These are phyloP conservation scores for Zalerion maritima DNA, from an alignment of 495 filamentous ascomycete species.

Conservation along the genomic window DNA sequence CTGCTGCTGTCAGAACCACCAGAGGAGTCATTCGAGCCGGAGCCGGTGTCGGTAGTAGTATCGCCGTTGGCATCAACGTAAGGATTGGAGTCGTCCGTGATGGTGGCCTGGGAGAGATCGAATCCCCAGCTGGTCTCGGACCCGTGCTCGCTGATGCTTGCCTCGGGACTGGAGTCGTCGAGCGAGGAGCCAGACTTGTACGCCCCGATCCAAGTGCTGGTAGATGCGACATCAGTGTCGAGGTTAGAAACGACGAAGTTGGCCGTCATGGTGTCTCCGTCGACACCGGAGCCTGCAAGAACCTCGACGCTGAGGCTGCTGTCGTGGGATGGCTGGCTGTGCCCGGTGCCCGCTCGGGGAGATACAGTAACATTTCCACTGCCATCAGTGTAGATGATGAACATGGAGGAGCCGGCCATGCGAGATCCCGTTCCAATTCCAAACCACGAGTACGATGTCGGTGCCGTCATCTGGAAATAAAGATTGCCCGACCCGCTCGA, in stretches of 20 bases:
- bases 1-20: slow-evolving; percentile 6
- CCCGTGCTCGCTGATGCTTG: slow-evolving; percentile 45
- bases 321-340: slow-evolving; percentile 40
- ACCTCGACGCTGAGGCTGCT: slow-evolving; percentile 33
- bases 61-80: slow-evolving; percentile 23
- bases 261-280: slow-evolving; percentile 41
- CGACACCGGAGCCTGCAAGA: slow-evolving; percentile 46
- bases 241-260: slow-evolving; percentile 40
- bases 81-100: slow-evolving; percentile 44
- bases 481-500: slow-evolving; percentile 32
- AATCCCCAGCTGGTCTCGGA: slow-evolving; percentile 35
- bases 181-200: slow-evolving; percentile 43
- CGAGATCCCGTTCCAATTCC: slow-evolving; percentile 45
- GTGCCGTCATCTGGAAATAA: slow-evolving; percentile 52
- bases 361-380: slow-evolving; percentile 51
- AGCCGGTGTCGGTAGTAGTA: slow-evolving; percentile 3
- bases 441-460: slow-evolving; percentile 46
- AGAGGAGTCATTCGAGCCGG: neutral
- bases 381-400: slow-evolving; percentile 49
- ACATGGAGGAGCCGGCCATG: slow-evolving; percentile 55
- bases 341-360: slow-evolving; percentile 38
- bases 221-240: slow-evolving; percentile 25
- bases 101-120: slow-evolving; percentile 39
- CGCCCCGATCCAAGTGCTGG: slow-evolving; percentile 52
- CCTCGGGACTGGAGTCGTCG: slow-evolving; percentile 32